Base-by-base conservation (phyloP, 176 grass and related monocot species). In the Aegilops longissima region DNA sequence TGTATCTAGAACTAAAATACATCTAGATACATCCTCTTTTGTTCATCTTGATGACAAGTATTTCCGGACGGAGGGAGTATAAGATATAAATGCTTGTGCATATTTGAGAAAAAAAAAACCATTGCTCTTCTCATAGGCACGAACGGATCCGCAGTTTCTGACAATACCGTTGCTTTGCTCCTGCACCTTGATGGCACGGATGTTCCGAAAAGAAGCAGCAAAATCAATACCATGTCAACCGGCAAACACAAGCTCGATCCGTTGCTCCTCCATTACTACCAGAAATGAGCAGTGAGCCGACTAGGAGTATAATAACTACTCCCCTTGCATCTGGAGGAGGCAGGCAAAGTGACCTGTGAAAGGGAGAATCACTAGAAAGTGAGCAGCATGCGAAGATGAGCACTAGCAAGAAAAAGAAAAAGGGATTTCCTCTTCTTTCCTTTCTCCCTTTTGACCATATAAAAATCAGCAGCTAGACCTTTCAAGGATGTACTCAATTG, bases 361-460 rank as follows among this genome's bases (percentile, higher is more conserved):
- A 82, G n/a, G 64, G 64, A 31, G 39, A 29, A 68, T 14, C 74
- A 30, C 47, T 42, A 31, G n/a, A 76, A 68, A 85, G 62, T 40
- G 74, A 78, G 63, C 84, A 11, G 47, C 8, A 18, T 76, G 45
- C 73, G 3, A 90, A 79, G 59, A 47, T 49, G 74, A 61, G 89
- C 89, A 80, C 67, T 61, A 24, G 0, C 6, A 31, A 76, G 12
- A 70, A 87, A 66, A 74, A 23, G 25, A 12, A 70, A 87, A 56
- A 74, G 30, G 25, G 24, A 3, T 16, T 69, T 9, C 47, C 3
- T 8, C 12, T 61, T 3, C 5, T 35, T 20, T 61, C 6, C 5
- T 35, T 71, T 21, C 18, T 49, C 65, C 73, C 78, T 90, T 90
- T 90, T 66, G 84, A 86, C 83, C 35, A 61, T 27, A 45, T 71